These are phyloP conservation scores for Endocarpon pusillum DNA, from an alignment of 495 filamentous ascomycete species.

Conservation along the genomic window DNA sequence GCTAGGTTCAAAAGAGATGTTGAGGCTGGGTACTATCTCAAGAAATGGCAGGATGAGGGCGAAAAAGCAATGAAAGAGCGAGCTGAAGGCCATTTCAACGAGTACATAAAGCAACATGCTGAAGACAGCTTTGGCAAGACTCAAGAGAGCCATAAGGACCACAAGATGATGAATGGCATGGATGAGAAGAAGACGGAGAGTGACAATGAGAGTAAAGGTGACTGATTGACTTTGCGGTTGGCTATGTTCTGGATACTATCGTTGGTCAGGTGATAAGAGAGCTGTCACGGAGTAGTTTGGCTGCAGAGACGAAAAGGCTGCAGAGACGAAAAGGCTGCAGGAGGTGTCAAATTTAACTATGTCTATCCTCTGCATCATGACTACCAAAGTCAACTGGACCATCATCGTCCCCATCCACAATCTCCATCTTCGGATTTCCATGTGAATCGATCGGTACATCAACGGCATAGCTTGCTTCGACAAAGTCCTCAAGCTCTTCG, in stretches of 20 bases:
- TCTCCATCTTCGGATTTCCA: conserved; percentile 1
- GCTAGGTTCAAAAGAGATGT: conserved; percentile 45
- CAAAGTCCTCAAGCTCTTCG: conserved; percentile 90
- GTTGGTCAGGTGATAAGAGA: no score
- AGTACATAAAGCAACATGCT: conserved; percentile 45
- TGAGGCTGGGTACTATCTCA: conserved; percentile 39
- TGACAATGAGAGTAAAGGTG: not conserved
- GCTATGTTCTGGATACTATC: not conserved
- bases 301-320: no score
- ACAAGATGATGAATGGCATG: not conserved
- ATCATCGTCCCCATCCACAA: conserved; percentile 13
- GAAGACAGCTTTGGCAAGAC: conserved; percentile 58
- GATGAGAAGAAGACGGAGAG: not conserved
- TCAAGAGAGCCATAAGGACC: no score
- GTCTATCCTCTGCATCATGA: not conserved
- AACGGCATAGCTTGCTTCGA: conserved; percentile 70
- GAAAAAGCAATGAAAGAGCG: conserved; percentile 43
- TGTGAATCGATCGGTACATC: conserved; percentile 38
- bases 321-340: no score
- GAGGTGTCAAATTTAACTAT: no score
- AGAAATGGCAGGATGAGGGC: conserved; percentile 49
- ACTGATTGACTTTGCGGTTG: not conserved
- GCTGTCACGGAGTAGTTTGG: no score
- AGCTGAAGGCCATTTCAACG: conserved; percentile 49
- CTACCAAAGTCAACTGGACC: conserved; percentile 15